Conservation (phyloP, 306 rosid species). For the Citrullus colocynthis region DNA sequence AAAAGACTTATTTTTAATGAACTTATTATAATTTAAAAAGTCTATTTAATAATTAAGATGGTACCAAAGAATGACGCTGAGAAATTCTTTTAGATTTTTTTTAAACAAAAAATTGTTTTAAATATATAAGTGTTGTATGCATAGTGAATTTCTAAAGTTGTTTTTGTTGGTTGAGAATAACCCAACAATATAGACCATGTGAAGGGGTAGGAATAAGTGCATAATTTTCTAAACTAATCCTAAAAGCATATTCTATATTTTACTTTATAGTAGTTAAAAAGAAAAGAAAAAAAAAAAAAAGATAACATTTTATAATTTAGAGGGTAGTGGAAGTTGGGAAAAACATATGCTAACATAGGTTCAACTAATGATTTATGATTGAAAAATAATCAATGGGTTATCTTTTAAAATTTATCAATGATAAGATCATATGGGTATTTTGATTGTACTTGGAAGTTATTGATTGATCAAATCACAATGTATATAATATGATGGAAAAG, state of each 20-base stretch:
- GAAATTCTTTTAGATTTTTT: neutral
- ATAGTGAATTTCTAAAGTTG: neutral
- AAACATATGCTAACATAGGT: neutral
- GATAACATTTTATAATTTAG: neutral
- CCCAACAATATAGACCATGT: neutral
- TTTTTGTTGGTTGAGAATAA: neutral
- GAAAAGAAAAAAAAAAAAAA: neutral
- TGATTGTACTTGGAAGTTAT: neutral
- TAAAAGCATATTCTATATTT: neutral
- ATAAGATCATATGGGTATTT: neutral
- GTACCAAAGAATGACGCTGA: neutral
- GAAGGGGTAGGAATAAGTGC: neutral
- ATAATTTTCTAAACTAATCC: neutral
- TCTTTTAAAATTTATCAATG: neutral
- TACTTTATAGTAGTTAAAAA: neutral
- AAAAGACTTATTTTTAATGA: neutral
- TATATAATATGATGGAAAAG: neutral
- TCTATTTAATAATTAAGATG: neutral
- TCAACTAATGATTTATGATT: conserved; percentile 3
- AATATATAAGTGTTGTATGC: neutral
- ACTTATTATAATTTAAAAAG: neutral
- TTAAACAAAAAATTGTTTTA: neutral
- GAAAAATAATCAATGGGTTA: neutral
- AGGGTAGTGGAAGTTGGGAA: neutral
- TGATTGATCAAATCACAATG: neutral